These are phyloP conservation scores for Aspergillus bertholletiae DNA, from an alignment of 495 filamentous ascomycete species.

Conservation along the genomic window DNA sequence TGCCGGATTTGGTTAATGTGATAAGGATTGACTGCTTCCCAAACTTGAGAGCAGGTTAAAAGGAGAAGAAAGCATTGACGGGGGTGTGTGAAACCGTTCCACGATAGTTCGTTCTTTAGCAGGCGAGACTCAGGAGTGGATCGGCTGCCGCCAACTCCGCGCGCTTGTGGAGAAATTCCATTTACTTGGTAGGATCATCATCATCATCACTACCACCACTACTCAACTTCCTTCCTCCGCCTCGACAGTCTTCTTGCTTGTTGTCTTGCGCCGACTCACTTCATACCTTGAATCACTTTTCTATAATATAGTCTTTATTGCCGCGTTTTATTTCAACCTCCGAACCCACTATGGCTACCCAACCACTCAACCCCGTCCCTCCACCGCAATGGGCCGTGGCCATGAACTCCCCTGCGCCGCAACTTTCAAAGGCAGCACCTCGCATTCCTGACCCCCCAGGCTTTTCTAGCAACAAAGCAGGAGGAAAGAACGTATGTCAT, in stretches of 20 bases:
- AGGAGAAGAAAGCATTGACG: slow-evolving; percentile 16
- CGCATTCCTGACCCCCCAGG: slow-evolving; percentile 84
- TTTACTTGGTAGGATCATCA: too few relatives aligned
- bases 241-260: slow-evolving; percentile 5
- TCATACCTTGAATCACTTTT: background rate
- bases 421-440: slow-evolving; percentile 52
- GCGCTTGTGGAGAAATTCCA: slow-evolving; percentile 23
- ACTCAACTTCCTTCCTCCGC: slow-evolving; percentile 2
- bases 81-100: slow-evolving; percentile 12
- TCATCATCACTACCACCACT: background rate
- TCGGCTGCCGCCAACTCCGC: slow-evolving; percentile 23
- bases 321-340: slow-evolving; percentile 6
- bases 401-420: slow-evolving; percentile 62
- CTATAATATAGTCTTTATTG: background rate
- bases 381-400: slow-evolving; percentile 80
- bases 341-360: slow-evolving; percentile 22
- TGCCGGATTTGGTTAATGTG: background rate
- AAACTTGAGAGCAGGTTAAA: background rate
- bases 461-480: slow-evolving; percentile 55
- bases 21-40: background rate
- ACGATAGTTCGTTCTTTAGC: background rate
- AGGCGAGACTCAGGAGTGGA: slow-evolving; percentile 28
- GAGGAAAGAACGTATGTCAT: slow-evolving; percentile 37
- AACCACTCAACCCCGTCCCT: slow-evolving; percentile 42
- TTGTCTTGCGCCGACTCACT: slow-evolving; percentile 11